phyloP scores from a whole-genome alignment of 306 rosid genomes.

The Senna siamea region DNA sequence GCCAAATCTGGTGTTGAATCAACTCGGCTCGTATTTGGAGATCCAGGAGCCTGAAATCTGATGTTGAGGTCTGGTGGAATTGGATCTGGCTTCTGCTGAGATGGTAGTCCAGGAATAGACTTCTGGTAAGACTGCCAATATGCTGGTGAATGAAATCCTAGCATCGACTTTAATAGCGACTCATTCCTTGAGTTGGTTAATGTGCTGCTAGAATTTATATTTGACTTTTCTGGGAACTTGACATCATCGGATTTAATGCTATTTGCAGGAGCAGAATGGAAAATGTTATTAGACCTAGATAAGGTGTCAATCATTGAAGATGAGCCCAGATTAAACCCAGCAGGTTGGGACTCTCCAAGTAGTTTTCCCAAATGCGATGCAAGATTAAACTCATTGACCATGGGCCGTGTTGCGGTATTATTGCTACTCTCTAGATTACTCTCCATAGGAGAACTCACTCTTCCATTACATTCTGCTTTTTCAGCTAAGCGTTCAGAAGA shows the following conservation, averaged over 20 bases:
- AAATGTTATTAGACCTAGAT: slow-evolving; percentile 44
- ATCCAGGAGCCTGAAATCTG: slow-evolving; percentile 66
- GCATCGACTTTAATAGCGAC: slow-evolving; percentile 10
- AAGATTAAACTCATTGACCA: slow-evolving; percentile 52
- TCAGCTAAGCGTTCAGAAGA: slow-evolving; percentile 37
- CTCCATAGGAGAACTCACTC: slow-evolving; percentile 40
- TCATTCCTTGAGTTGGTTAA: slow-evolving; percentile 38
- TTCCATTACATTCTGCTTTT: slow-evolving; percentile 46
- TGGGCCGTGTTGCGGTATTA: slow-evolving; percentile 41
- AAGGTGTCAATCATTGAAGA: slow-evolving; percentile 43
- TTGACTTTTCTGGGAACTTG: slow-evolving; percentile 38
- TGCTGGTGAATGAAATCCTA: slow-evolving; percentile 38
- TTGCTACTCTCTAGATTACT: slow-evolving; percentile 42
- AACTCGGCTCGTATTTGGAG: slow-evolving; percentile 63
- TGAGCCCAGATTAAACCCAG: slow-evolving; percentile 42
- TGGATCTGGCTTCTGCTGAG: slow-evolving; percentile 47
- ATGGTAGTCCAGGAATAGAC: slow-evolving; percentile 36
- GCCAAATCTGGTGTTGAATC: slow-evolving; percentile 69
- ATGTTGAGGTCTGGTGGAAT: slow-evolving; percentile 69
- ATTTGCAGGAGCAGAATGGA: slow-evolving; percentile 41
- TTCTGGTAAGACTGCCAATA: slow-evolving; percentile 46
- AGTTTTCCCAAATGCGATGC: slow-evolving; percentile 54
- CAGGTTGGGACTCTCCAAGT: slow-evolving; percentile 41
- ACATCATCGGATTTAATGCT: slow-evolving; percentile 39
- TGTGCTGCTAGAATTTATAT: slow-evolving; percentile 35